phyloP scores from a whole-genome alignment of 169 alveolate genomes.

The Plasmodium vivax region DNA sequence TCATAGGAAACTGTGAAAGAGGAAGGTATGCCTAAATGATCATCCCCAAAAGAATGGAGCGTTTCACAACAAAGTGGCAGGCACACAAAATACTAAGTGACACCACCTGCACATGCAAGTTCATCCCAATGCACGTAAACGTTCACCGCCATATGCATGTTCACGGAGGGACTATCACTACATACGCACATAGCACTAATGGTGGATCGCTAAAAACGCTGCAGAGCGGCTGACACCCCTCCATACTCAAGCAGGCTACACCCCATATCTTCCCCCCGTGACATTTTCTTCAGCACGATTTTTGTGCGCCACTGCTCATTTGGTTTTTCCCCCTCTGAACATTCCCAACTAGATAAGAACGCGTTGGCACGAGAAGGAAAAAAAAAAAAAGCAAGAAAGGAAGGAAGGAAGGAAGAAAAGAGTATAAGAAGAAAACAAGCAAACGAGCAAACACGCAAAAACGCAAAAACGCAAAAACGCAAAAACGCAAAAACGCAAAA shows the following conservation, averaged over 20 bases:
- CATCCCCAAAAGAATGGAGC: neutral
- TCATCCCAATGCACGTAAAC: neutral
- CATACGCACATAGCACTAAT: neutral
- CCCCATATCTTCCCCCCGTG: neutral
- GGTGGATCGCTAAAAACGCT: neutral
- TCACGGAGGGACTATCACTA: neutral
- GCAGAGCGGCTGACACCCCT: neutral
- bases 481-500: no score
- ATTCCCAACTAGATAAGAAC: neutral
- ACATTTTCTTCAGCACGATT: neutral
- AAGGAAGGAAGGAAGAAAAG: no score
- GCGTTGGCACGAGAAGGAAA: neutral
- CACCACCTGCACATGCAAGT: neutral
- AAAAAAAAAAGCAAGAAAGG: neutral
- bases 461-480: no score
- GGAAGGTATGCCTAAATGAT: neutral
- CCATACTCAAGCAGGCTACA: neutral
- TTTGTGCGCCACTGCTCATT: neutral
- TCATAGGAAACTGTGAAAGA: neutral
- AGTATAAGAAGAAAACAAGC: no score
- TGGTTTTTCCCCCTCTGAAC: neutral
- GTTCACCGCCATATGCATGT: neutral
- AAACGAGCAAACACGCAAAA: no score
- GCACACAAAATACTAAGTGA: neutral
- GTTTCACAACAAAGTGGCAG: neutral